Conservation (phyloP, 768 basidiomycete species). For the Boletus pseudopeckii region DNA sequence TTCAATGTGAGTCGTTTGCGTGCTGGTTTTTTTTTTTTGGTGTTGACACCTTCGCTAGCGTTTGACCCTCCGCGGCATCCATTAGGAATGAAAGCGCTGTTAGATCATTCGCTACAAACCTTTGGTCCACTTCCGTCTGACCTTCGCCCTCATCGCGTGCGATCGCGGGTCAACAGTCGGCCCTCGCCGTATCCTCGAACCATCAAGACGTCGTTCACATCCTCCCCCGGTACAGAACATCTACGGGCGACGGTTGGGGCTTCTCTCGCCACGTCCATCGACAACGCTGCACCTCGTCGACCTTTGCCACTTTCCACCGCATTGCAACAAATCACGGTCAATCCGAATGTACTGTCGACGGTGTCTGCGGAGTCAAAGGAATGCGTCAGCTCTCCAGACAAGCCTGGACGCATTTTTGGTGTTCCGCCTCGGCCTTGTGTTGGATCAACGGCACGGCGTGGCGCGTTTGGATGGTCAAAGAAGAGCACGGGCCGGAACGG, state of each 20-base stretch:
- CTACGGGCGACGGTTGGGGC: constrained; percentile 24
- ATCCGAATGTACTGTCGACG: constrained; percentile 37
- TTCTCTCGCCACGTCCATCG: constrained; percentile 19
- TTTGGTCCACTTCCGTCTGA: constrained; percentile 75
- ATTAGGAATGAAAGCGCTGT: constrained; percentile 65
- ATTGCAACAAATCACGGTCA: constrained; percentile 44
- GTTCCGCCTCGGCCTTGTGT: constrained; percentile 46
- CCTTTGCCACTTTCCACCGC: constrained; percentile 25
- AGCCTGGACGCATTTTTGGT: constrained; percentile 25
- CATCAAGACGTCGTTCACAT: constrained; percentile 43
- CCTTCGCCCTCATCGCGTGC: constrained; percentile 55
- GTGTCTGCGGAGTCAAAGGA: constrained; percentile 36
- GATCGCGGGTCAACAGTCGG: constrained; percentile 68
- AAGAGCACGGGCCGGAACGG: constrained; percentile 50
- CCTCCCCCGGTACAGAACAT: constrained; percentile 35
- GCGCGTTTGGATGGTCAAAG: constrained; percentile 62
- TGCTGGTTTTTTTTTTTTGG: not conserved
- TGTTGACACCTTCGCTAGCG: constrained; percentile 38
- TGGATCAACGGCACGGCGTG: constrained; percentile 53
- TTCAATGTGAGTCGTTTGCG: constrained; percentile 58
- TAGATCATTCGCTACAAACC: constrained; percentile 68
- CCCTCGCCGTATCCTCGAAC: constrained; percentile 70
- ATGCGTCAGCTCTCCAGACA: constrained; percentile 24
- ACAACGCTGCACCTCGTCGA: constrained; percentile 12
- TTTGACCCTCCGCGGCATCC: constrained; percentile 68